Conservation (phyloP, 345 rosid species). For the Camelina sativa region DNA sequence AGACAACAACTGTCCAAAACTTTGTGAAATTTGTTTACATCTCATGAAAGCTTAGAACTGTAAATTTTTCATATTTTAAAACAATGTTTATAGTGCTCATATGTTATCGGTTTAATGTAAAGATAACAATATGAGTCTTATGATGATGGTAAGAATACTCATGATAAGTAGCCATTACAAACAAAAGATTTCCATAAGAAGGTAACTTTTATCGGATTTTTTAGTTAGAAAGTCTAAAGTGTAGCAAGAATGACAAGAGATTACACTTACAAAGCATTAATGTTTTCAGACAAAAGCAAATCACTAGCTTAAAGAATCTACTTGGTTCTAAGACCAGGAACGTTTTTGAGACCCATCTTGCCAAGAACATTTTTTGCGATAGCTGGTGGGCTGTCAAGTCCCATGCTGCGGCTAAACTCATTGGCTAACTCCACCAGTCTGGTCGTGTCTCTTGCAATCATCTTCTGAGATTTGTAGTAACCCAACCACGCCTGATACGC, state of each 20-base stretch:
- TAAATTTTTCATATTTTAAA: neutral
- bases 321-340: slow-evolving; percentile 84
- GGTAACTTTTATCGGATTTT: neutral
- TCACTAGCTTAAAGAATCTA: slow-evolving; percentile 39
- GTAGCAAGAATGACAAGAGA: slow-evolving; percentile 24
- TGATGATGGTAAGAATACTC: no score
- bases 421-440: slow-evolving; percentile 92
- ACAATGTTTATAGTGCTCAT: no score
- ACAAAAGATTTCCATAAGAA: neutral
- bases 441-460: slow-evolving; percentile 68
- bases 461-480: slow-evolving; percentile 86
- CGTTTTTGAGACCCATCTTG: slow-evolving; percentile 92
- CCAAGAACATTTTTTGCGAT: slow-evolving; percentile 72
- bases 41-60: neutral
- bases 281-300: neutral
- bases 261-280: slow-evolving; percentile 28
- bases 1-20: no score
- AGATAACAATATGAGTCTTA: no score
- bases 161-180: neutral
- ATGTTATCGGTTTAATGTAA: no score
- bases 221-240: neutral
- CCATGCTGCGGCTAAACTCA: slow-evolving; percentile 96
- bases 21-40: neutral
- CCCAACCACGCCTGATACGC: slow-evolving; percentile 99
- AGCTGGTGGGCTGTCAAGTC: slow-evolving; percentile 82